phyloP scores from a whole-genome alignment of 75 land plant species.

The Cunninghamia lanceolata region DNA sequence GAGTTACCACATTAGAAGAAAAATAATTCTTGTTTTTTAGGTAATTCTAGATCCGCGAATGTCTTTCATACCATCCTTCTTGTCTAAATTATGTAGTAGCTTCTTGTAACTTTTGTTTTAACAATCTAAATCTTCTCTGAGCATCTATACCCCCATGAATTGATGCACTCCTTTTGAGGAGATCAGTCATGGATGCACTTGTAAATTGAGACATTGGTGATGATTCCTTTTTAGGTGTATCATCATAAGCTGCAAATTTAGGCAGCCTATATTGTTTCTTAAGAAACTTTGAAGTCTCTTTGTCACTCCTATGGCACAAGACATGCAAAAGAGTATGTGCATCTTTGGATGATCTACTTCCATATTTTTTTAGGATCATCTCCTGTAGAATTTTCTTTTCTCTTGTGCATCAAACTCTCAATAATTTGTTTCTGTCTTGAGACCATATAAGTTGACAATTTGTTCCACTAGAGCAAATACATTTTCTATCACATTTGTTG shows the following conservation, averaged over 20 bases:
- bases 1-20: not conserved
- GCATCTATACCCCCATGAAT: constrained; percentile 31
- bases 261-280: constrained; percentile 65
- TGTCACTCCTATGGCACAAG: constrained; percentile 70
- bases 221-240: constrained; percentile 18
- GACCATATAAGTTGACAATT: constrained; percentile 40
- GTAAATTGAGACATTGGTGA: constrained; percentile 19
- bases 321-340: constrained; percentile 64
- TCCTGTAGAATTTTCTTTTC: constrained; percentile 35
- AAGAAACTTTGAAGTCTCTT: constrained; percentile 59
- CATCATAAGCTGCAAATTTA: constrained; percentile 60
- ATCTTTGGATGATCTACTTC: constrained; percentile 20
- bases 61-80: constrained; percentile 9
- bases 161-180: constrained; percentile 36
- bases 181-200: constrained; percentile 19
- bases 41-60: not conserved
- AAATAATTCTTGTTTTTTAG: not conserved
- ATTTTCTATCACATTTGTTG: constrained; percentile 48
- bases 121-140: constrained; percentile 27
- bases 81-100: constrained; percentile 29
- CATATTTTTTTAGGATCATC: constrained; percentile 7
- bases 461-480: constrained; percentile 45
- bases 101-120: constrained; percentile 51
- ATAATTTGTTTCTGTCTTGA: constrained; percentile 54
- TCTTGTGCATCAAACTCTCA: constrained; percentile 48